Percentiles rank a stretch among this genome's conserved stretches.
These are phyloP conservation scores for Anthracocystis walkeri DNA, from an alignment of 1,284 basidiomycete genomes.

Conservation along the genomic window DNA sequence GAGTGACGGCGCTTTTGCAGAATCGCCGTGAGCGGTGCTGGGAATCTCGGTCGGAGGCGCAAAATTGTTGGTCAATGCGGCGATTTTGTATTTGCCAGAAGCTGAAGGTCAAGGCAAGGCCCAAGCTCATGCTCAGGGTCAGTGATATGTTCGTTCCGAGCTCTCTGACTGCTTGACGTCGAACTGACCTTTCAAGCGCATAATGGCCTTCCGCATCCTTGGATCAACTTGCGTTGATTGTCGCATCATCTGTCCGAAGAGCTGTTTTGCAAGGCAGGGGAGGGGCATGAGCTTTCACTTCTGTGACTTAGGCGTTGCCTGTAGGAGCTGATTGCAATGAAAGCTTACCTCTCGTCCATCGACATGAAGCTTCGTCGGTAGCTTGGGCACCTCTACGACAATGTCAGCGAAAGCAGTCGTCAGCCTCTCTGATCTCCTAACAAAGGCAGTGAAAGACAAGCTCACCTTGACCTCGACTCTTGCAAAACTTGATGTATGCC, in stretches of 20 bases:
- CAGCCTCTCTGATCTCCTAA: neutral
- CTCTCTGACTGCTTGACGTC: neutral
- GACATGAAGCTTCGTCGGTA: conserved; percentile 32
- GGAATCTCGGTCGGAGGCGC: conserved; percentile 53
- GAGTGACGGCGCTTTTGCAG: conserved; percentile 32
- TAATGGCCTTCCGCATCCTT: conserved; percentile 62
- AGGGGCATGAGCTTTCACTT: neutral
- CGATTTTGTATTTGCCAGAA: conserved; percentile 63
- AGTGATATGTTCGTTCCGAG: neutral
- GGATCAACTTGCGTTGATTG: conserved; percentile 57
- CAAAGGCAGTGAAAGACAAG: too few species aligned
- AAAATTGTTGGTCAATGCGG: conserved; percentile 70
- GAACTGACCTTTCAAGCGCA: conserved; percentile 37
- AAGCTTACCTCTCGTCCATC: conserved; percentile 48
- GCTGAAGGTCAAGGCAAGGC: too few species aligned
- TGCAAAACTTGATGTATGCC: conserved; percentile 61
- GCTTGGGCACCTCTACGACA: conserved; percentile 52
- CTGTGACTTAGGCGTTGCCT: neutral
- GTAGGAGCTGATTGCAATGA: neutral
- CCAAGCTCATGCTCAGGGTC: neutral
- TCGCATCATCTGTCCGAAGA: conserved; percentile 70
- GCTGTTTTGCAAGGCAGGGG: conserved; percentile 31
- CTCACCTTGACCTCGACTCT: conserved; percentile 42
- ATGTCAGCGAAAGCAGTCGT: neutral
- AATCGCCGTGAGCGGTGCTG: conserved; percentile 7